Evolutionary conservation across 2,329 filamentous ascomycete species (phyloP).

Genomic region (Truncatella angustata): DNA sequence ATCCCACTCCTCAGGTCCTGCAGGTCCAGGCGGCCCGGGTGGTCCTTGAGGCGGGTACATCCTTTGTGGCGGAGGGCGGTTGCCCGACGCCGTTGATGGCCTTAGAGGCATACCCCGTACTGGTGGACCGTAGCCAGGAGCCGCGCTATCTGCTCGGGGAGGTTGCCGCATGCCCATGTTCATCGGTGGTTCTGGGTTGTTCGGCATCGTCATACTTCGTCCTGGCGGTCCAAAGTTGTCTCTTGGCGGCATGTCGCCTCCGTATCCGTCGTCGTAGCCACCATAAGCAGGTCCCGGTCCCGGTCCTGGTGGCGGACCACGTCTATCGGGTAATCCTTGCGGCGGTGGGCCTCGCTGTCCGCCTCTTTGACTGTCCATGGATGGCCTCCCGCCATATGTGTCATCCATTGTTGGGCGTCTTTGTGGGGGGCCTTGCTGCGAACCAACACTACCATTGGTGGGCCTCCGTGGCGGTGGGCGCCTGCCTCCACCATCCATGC

Average conservation of each 20-base stretch:
- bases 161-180: constrained; percentile 35
- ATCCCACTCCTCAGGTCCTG: constrained; percentile 10
- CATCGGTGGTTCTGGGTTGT: constrained; percentile 39
- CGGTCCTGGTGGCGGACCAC: constrained; percentile 29
- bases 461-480: constrained; percentile 14
- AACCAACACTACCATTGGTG: constrained; percentile 20
- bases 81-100: constrained; percentile 54
- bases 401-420: constrained; percentile 33
- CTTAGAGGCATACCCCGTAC: constrained; percentile 48
- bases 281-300: constrained; percentile 32
- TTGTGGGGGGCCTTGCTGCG: constrained; percentile 31
- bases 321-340: constrained; percentile 35
- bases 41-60: constrained; percentile 46
- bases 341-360: constrained; percentile 32
- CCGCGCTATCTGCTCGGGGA: constrained; percentile 40
- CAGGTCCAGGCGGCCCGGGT: constrained; percentile 25
- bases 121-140: constrained; percentile 42
- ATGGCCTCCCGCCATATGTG: constrained; percentile 26
- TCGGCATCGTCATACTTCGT: constrained; percentile 63
- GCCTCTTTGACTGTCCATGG: constrained; percentile 30
- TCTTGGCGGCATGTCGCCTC: constrained; percentile 28
- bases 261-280: constrained; percentile 33
- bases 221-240: constrained; percentile 49
- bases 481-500: constrained; percentile 27
- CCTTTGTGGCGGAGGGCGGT: constrained; percentile 52